Evolutionary conservation across 2,329 filamentous ascomycete genomes (phyloP).

Genomic region (Aspergillus vadensis): DNA sequence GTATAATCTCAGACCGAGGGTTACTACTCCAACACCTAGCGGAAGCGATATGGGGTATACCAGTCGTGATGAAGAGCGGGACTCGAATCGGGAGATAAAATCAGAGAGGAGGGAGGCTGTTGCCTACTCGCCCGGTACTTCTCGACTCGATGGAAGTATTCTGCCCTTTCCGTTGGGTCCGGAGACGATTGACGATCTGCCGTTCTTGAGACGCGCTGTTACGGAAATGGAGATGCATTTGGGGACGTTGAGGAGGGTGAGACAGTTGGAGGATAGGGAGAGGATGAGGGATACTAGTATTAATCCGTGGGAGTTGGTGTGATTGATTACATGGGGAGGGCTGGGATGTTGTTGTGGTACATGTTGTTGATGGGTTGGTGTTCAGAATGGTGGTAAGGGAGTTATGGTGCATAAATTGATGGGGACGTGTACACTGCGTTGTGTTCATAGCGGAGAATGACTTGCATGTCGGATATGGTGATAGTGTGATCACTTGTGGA

Average conservation of each 20-base stretch:
- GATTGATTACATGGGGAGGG: not conserved
- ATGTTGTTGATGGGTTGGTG: not conserved
- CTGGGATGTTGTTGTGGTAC: not conserved
- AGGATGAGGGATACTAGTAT: no score
- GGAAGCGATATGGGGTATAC: not conserved
- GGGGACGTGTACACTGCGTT: no score
- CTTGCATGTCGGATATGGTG: no score
- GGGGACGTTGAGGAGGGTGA: not conserved
- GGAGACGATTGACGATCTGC: constrained; percentile 11
- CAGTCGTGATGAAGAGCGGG: not conserved
- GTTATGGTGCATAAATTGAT: no score
- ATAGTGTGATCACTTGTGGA: no score
- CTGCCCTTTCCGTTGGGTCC: constrained; percentile 15
- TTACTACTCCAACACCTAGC: not conserved
- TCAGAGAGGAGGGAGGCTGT: accelerated
- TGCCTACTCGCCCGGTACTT: not conserved
- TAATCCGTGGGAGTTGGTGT: not conserved
- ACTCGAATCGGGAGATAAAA: not conserved
- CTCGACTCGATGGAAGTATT: constrained; percentile 7
- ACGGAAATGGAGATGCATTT: constrained; percentile 4
- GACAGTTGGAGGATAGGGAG: not conserved
- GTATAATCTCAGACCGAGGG: not conserved
- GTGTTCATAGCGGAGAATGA: no score
- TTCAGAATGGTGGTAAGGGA: no score
- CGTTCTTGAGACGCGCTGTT: constrained; percentile 4